phyloP scores from a whole-genome alignment of 2,329 filamentous ascomycete species.

The Beauveria rudraprayagi region DNA sequence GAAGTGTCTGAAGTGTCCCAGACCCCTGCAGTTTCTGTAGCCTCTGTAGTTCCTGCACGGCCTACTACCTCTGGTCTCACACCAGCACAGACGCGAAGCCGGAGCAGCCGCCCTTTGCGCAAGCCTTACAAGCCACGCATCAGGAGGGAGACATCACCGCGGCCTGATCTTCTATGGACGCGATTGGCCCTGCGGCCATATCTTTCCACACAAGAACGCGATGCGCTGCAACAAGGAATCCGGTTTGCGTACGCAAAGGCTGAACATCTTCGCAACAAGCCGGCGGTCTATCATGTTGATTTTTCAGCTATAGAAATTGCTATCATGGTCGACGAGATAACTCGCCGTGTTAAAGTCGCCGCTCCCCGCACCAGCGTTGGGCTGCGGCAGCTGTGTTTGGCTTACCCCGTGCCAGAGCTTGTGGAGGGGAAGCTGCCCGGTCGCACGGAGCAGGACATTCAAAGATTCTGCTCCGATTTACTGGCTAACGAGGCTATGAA shows the following conservation, averaged over 20 bases:
- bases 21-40: background rate
- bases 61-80: background rate
- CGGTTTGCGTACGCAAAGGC: background rate
- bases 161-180: background rate
- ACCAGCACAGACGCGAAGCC: background rate
- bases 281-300: slow-evolving; percentile 35
- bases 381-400: slow-evolving; percentile 15
- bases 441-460: slow-evolving; percentile 21
- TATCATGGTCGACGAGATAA: slow-evolving; percentile 19
- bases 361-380: slow-evolving; percentile 10
- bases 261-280: background rate
- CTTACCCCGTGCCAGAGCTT: slow-evolving; percentile 19
- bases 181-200: background rate
- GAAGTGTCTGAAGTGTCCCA: background rate
- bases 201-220: background rate
- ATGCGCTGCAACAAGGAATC: background rate
- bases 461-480: slow-evolving; percentile 26
- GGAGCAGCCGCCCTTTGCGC: background rate
- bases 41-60: background rate
- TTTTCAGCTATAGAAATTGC: slow-evolving; percentile 33
- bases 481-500: slow-evolving; percentile 15
- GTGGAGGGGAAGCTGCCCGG: slow-evolving; percentile 17
- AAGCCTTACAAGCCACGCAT: background rate
- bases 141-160: background rate
- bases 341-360: slow-evolving; percentile 11